Percentiles rank a stretch among this genome's conserved stretches.
These are phyloP conservation scores for Athelia psychrophila DNA, from an alignment of 1,284 basidiomycete species.

Conservation along the genomic window DNA sequence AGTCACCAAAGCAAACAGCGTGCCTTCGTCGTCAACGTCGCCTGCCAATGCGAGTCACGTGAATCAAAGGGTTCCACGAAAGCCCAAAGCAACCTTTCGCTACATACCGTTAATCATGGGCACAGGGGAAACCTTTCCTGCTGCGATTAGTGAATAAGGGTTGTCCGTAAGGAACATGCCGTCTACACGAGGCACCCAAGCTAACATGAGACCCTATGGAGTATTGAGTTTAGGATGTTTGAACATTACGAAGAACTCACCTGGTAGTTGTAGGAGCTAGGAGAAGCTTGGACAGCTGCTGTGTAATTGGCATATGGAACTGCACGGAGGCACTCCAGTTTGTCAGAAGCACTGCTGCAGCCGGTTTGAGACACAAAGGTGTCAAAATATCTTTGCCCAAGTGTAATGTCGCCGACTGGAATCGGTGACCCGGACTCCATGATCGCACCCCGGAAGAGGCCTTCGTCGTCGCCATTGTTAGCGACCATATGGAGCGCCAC, in stretches of 20 bases:
- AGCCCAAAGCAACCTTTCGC: background rate
- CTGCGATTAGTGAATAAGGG: constrained; percentile 35
- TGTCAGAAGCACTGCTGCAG: constrained; percentile 38
- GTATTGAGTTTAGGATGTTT: background rate
- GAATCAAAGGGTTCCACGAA: no score
- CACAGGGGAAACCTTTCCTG: constrained; percentile 41
- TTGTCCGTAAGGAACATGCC: constrained; percentile 45
- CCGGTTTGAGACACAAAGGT: constrained; percentile 41
- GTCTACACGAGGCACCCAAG: constrained; percentile 50
- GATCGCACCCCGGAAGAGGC: constrained; percentile 48
- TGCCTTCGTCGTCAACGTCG: constrained; percentile 53
- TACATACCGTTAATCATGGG: constrained; percentile 40
- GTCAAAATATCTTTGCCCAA: constrained; percentile 43
- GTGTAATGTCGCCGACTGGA: constrained; percentile 39
- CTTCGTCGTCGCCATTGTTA: constrained; percentile 44
- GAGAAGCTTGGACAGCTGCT: constrained; percentile 39
- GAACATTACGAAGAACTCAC: constrained; percentile 18
- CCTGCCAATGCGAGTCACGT: constrained; percentile 16
- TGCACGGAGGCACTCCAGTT: constrained; percentile 45
- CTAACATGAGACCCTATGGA: constrained; percentile 33
- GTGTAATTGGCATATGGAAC: constrained; percentile 40
- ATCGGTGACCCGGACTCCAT: constrained; percentile 51
- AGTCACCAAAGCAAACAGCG: constrained; percentile 41
- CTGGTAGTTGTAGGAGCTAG: constrained; percentile 43
- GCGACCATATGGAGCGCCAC: constrained; percentile 49